Evolutionary conservation across 805 yeast genomes (phyloP).

Genomic region (Starmerella asiatica): DNA sequence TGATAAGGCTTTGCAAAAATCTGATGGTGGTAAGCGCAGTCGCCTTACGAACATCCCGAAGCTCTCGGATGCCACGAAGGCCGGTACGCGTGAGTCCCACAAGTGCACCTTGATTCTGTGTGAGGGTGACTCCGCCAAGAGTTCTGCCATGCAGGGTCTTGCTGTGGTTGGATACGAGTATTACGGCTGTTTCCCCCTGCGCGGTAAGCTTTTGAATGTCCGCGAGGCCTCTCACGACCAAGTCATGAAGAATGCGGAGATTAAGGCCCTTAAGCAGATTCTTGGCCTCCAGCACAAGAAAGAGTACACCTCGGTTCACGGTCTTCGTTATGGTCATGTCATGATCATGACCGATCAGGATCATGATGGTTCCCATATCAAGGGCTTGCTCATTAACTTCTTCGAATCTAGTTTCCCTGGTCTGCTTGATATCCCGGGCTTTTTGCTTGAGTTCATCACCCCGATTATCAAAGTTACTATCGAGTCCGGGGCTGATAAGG

Average conservation of each 20-base stretch:
- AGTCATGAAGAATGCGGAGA: conserved; percentile 81
- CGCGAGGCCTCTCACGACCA: conserved; percentile 97
- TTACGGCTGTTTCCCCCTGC: conserved; percentile 87
- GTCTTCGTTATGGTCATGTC: conserved; percentile 83
- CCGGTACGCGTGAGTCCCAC: conserved; percentile 85
- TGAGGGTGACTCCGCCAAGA: conserved; percentile 93
- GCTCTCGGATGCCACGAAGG: conserved; percentile 88
- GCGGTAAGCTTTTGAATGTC: conserved; percentile 90
- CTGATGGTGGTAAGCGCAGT: conserved; percentile 60
- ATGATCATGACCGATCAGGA: conserved; percentile 99
- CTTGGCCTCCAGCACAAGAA: conserved; percentile 92
- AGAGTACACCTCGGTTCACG: conserved; percentile 55
- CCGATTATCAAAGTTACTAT: conserved; percentile 89
- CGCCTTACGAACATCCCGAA: conserved; percentile 82
- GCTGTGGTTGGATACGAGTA: conserved; percentile 90
- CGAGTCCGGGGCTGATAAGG: conserved; percentile 34
- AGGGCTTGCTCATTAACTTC: conserved; percentile 87
- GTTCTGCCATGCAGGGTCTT: conserved; percentile 84
- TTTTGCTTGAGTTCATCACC: conserved; percentile 83
- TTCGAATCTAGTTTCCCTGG: conserved; percentile 93
- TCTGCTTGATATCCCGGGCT: conserved; percentile 75
- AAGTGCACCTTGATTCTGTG: conserved; percentile 88
- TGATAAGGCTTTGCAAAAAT: conserved; percentile 70
- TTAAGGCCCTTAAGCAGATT: conserved; percentile 87
- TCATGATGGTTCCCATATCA: conserved; percentile 97